These are phyloP conservation scores for Bruguiera gymnorhiza DNA, from an alignment of 345 rosid genomes.

Conservation along the genomic window DNA sequence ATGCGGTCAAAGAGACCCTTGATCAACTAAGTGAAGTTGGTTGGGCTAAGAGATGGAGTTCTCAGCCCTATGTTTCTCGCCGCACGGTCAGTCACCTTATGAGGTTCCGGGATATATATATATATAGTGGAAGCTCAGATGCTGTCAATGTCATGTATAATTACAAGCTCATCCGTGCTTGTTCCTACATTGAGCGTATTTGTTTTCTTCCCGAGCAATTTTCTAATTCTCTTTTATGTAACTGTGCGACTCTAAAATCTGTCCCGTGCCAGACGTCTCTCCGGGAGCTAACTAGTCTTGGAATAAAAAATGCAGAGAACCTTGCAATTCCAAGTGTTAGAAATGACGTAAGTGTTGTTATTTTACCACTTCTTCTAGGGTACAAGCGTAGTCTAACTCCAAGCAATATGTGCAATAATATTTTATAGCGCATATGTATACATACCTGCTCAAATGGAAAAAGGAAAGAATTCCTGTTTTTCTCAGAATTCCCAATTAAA, in stretches of 20 bases:
- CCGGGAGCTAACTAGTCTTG: slow-evolving; percentile 72
- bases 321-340: slow-evolving; percentile 94
- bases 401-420: not conserved
- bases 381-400: not conserved
- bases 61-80: slow-evolving; percentile 91
- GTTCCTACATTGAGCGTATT: slow-evolving; percentile 9
- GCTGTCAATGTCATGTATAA: not conserved
- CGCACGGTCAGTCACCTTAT: slow-evolving; percentile 69
- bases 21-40: slow-evolving; percentile 62
- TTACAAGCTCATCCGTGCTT: slow-evolving; percentile 14
- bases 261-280: slow-evolving; percentile 61
- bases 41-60: slow-evolving; percentile 94
- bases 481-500: too few relatives aligned
- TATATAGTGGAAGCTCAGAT: too few relatives aligned
- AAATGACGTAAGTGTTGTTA: slow-evolving; percentile 62
- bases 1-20: slow-evolving; percentile 76
- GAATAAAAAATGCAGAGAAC: slow-evolving; percentile 81
- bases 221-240: not conserved
- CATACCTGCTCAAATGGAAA: too few relatives aligned
- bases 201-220: not conserved
- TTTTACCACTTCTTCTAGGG: not conserved
- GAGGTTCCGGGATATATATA: not conserved
- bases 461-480: too few relatives aligned
- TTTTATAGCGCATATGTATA: not conserved
- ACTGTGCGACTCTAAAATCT: slow-evolving; percentile 2